phyloP scores from a whole-genome alignment of 116 monocot genomes.

The Iris pallida region DNA sequence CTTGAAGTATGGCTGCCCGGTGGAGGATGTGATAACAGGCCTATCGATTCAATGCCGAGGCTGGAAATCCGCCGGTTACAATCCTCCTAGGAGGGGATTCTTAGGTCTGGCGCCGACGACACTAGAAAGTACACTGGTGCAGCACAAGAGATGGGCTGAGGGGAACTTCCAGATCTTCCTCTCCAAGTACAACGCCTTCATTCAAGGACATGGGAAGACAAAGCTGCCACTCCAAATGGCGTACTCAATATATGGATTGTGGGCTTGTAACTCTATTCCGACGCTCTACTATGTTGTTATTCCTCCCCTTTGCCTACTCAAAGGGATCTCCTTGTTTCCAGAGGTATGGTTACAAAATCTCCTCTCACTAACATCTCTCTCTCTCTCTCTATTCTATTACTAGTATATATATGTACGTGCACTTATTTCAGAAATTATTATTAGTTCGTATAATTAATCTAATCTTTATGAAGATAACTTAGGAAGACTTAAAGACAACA shows the following conservation, averaged over 20 bases:
- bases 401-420: background rate
- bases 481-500: no score
- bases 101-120: conserved; percentile 41
- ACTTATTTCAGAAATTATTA: background rate
- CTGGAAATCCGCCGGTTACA: conserved; percentile 36
- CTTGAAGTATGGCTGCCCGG: conserved; percentile 41
- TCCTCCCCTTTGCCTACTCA: conserved; percentile 35
- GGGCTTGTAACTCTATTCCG: conserved; percentile 30
- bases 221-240: conserved; percentile 35
- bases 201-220: conserved; percentile 29
- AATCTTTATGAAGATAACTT: no score
- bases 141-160: conserved; percentile 49
- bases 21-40: conserved; percentile 55
- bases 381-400: background rate
- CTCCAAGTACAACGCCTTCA: conserved; percentile 33
- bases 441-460: no score
- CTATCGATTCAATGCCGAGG: conserved; percentile 46
- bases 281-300: conserved; percentile 28
- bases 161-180: conserved; percentile 40
- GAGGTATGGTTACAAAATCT: conserved; percentile 9
- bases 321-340: conserved; percentile 35
- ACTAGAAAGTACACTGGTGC: conserved; percentile 27
- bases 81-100: conserved; percentile 33
- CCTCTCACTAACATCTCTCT: background rate
- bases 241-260: conserved; percentile 31